Conservation (phyloP, 306 rosid species). For the Acacia melanoxylon region DNA sequence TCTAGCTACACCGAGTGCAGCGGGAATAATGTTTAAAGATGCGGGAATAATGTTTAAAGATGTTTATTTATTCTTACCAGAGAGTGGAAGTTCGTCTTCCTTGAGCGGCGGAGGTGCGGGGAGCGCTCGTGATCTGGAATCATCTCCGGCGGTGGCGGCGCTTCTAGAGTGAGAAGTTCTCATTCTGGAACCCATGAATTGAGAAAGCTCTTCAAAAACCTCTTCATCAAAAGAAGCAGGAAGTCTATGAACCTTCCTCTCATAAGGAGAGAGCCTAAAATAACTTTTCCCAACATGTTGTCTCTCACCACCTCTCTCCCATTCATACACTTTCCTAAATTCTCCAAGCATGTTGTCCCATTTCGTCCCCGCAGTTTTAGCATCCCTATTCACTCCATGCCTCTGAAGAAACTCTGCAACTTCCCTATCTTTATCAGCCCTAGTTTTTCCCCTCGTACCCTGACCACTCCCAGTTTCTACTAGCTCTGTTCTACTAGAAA, state of each 20-base stretch:
- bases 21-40: background rate
- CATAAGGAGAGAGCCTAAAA: slow-evolving; percentile 93
- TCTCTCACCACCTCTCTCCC: slow-evolving; percentile 93
- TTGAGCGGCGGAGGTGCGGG: slow-evolving; percentile 63
- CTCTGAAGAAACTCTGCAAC: slow-evolving; percentile 79
- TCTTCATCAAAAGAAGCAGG: slow-evolving; percentile 98
- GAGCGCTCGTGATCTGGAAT: slow-evolving; percentile 39
- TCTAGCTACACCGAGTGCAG: no score
- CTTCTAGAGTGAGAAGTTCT: slow-evolving; percentile 58
- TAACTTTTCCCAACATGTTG: slow-evolving; percentile 89
- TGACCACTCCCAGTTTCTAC: slow-evolving; percentile 36
- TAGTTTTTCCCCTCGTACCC: slow-evolving; percentile 63
- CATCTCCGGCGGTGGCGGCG: slow-evolving; percentile 40
- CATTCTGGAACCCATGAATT: slow-evolving; percentile 86
- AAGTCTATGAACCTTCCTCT: slow-evolving; percentile 84
- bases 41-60: background rate
- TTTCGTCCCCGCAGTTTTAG: slow-evolving; percentile 90
- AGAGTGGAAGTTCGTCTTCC: slow-evolving; percentile 60
- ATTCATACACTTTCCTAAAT: slow-evolving; percentile 89
- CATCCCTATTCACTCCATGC: slow-evolving; percentile 79
- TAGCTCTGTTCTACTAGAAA: slow-evolving; percentile 48
- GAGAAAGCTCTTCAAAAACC: slow-evolving; percentile 90
- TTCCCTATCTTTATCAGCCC: slow-evolving; percentile 89
- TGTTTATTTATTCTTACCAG: slow-evolving; percentile 39
- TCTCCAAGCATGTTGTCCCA: slow-evolving; percentile 99